Evolutionary conservation across 305 asterid genomes (phyloP), one percentile per base, ranked within the genome.

Genomic region (Andrographis paniculata): DNA sequence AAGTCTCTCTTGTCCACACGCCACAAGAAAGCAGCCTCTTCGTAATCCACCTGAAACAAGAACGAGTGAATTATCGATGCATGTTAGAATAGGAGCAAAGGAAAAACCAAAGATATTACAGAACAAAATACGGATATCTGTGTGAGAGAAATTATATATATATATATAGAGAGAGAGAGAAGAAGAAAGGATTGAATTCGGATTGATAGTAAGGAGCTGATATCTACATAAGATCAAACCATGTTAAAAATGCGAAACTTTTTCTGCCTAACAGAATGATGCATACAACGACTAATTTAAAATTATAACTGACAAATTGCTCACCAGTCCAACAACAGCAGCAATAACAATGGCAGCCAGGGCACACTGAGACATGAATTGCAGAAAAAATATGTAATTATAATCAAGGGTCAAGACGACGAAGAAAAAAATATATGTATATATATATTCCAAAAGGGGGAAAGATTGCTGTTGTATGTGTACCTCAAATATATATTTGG

Each of bases 281-380:
- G n/a, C n/a, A n/a, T n/a, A n/a, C n/a, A n/a, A n/a, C n/a, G n/a
- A n/a, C n/a, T 24, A 24, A 24, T 37, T 24, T 38, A 49, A 47
- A 44, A 48, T 21, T 50, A 50, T n/a, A 38, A 52, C 45, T n/a
- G n/a, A n/a, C n/a, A n/a, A n/a, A 43, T 49, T 22, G 65, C 94
- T 67, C 69, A 91, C 99, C 94, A 91, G 82, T 66, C 99, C 99
- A 63, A 83, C 64, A 58, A 91, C 99, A 69, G 99, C 99, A 50
- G 99, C 77, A 63, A 91, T 79, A 65, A 91, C 99, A 42, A 91
- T 87, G 49, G 99, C 96, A 59, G 99, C 99, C 59, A 91, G 78
- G 46, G 66, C 77, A 70, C 93, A 75, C 99, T 91, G 94, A 73
- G 63, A 67, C 70, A 39, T 53, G 75, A 48, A n/a, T 48, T 33